Base-by-base conservation (phyloP, 2,329 filamentous ascomycete genomes). In the Sclerotiophoma versabilis region DNA sequence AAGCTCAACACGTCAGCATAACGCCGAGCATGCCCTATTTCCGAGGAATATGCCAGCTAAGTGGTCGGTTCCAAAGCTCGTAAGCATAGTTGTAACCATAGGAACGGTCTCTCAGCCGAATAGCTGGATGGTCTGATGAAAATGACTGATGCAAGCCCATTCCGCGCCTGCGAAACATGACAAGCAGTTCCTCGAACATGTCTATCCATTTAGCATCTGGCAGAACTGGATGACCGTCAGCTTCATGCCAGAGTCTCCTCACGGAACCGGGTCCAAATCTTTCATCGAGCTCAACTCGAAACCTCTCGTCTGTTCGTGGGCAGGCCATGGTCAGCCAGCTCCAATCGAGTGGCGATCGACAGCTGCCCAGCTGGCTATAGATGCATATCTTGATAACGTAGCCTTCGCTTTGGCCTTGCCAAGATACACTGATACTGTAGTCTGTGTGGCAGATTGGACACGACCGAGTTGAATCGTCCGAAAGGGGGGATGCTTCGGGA, bases 341-440 rank as follows among this genome's bases (percentile, higher is more conserved):
- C 62, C 60, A 66, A 47, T 48, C 45, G 30, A 55, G 59, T 32
- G 57, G 64, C 51, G 62, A 56, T 29, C 62, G 51, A 43, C 59
- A 65, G 34, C 58, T 50, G 26, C 60, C 59, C 37, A 67, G 37
- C 41, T 54, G 41, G 32, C 52, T 49, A 63, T 63, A 62, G 10
- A 62, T 27, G 17, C 33, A 49, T 27, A 62, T 38, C 36, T 56
- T 32, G 29, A 67, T 49, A 3, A 45, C 29, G 45, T 58, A 61
- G 38, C 59, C 60, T 26, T 64, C 62, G n/a, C 19, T 53, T 54
- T 20, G 37, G 42, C 60, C 54, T 42, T 56, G 45, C 59, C 57
- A 64, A n/a, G 17, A 25, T 59, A 59, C 56, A 14, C 56, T 46
- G 37, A 66, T 58, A 32, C 30, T 49, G 42, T 66, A 66, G 52